Base-by-base conservation (phyloP, 2,329 filamentous ascomycete genomes). In the Davidsoniella virescens region DNA sequence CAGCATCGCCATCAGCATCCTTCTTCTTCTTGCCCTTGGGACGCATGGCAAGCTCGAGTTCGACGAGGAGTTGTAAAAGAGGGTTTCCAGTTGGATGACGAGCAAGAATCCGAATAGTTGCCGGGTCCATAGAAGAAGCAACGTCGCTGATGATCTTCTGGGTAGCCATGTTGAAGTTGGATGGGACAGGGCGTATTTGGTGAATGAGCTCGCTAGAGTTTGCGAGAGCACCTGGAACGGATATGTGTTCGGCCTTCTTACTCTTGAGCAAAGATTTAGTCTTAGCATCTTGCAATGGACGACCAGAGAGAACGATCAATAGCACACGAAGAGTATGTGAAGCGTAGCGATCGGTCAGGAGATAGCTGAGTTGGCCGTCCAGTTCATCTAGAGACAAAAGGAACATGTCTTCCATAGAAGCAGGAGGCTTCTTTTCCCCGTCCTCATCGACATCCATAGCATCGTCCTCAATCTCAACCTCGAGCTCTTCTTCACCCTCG, bases 11-110 rank as follows among this genome's bases (percentile, higher is more conserved):
- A 9, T 62, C 64, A 1, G 62, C 57, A 8, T 58, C 78, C 40
- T 73, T 76, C 5, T 75, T 67, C 57, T 77, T 79, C 55, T 78
- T 78, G 3, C 71, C 75, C 55, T 78, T 78, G 50, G 74, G 77
- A 56, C 83, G 82, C 53, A 84, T 70, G 0, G 79, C 75, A 44
- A 96, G 75, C 60, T 98, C 92, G 14, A 98, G 70, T 60, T 88
- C 85, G 3, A 98, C 69, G 26, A 98, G 70, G 1, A 96, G 73
- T 62, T 96, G 92, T n/a, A 98, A 71, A 0, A 87, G 84, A 0
- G 92, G 92, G 59, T 94, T 95, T 44, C 87, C 92, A 1, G 90
- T 84, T 4, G 85, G 86, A 59, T 96, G 90, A 17, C 80, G 87
- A 1, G 90, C 86, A 51, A 98, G 70, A 2, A 92, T 79, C 25